A percentile compares a stretch with the other conserved stretches of the same genome.
phyloP scores from a whole-genome alignment of 1,284 basidiomycete genomes.

The Malassezia restricta region DNA sequence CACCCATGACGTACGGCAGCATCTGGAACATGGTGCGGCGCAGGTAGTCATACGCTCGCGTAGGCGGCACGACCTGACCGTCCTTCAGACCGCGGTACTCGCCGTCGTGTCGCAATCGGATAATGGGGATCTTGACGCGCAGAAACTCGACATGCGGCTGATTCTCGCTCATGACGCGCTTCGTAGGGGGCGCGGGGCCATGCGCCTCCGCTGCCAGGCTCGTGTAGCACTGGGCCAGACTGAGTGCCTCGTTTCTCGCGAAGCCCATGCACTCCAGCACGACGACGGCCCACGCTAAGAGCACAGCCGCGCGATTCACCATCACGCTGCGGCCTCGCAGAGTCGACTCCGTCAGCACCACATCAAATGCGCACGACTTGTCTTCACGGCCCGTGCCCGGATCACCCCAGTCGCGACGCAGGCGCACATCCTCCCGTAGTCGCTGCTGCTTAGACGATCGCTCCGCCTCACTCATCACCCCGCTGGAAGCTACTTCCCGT shows the following conservation, averaged over 20 bases:
- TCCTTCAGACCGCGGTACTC: slow-evolving; percentile 71
- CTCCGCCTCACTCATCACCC: slow-evolving; percentile 5
- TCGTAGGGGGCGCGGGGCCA: slow-evolving; percentile 18
- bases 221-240: slow-evolving; percentile 79
- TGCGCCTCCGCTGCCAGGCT: slow-evolving; percentile 77
- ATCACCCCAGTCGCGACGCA: slow-evolving; percentile 13
- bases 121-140: slow-evolving; percentile 76
- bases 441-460: slow-evolving; percentile 1
- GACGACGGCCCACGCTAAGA: slow-evolving; percentile 81
- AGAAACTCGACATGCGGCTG: slow-evolving; percentile 89
- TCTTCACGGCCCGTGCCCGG: not conserved
- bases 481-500: slow-evolving; percentile 1
- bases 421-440: not conserved
- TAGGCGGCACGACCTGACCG: slow-evolving; percentile 61
- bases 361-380: slow-evolving; percentile 20
- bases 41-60: slow-evolving; percentile 44
- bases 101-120: slow-evolving; percentile 54
- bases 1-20: slow-evolving; percentile 35
- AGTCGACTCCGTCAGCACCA: slow-evolving; percentile 20
- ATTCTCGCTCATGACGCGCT: slow-evolving; percentile 52
- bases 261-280: slow-evolving; percentile 78
- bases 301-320: slow-evolving; percentile 80
- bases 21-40: slow-evolving; percentile 33
- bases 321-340: slow-evolving; percentile 53
- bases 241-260: slow-evolving; percentile 70